Evolutionary conservation across 2,329 filamentous ascomycete species (phyloP), one percentile per base, ranked within the genome.

Genomic region (Bipolaris oryzae): DNA sequence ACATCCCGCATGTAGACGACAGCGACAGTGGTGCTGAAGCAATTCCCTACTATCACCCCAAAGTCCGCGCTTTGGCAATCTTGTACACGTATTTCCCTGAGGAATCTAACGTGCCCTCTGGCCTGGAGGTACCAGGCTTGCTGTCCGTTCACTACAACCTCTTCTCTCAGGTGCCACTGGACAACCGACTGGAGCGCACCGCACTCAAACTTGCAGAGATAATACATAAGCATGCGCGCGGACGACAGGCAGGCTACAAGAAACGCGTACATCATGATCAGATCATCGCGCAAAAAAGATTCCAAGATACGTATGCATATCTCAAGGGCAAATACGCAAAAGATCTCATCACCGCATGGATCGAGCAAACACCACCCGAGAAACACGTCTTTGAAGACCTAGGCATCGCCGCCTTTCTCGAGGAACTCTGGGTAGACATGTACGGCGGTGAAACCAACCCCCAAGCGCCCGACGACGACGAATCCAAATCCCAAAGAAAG

Each of bases 301-400:
- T 96, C 50, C 94, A 98, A 73, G 86, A 93, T 68, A 93, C 89
- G 0, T 98, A 97, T 73, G 83, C 88, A 0, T 80, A 82, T 16
- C 82, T 99, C 6, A 98, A 98, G 77, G 80, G 85, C 50, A 89
- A 85, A 66, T 92, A 98, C 72, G 92, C 91, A 0, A 84, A 85
- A 18, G 69, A 77, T 1, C 79, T 99, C 11, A 88, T 92, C 13
- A 76, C 85, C n/a, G 79, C 77, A 1, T 99, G 94, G 95, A 87
- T 87, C 13, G 95, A 98, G 78, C 84, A 84, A 49, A 98, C 93
- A 0, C 92, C 96, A 71, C 91, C 93, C 0, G 81, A 81, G 15
- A 99, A 98, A 74, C 93, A 98, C 71, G 92, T 98, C 2, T 98
- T 97, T 75, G 95, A 99, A 73, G 94, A 98, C 72, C 79, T 99